A percentile compares a stretch with the other conserved stretches of the same genome.
Conservation (phyloP, 257 asterid species). For the Przewalskia tangutica region DNA sequence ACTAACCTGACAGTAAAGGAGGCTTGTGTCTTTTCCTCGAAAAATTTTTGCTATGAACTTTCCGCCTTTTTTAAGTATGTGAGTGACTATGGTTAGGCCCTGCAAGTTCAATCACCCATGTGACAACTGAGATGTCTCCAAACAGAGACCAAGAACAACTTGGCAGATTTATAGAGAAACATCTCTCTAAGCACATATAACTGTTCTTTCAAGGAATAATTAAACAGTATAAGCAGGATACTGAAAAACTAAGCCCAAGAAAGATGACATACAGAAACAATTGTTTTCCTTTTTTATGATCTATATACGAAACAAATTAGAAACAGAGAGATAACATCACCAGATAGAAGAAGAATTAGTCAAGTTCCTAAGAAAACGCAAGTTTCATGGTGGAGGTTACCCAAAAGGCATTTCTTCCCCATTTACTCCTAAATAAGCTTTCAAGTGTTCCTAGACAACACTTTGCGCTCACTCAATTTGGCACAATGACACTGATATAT, state of each 20-base stretch:
- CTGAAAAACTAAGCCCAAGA: not conserved
- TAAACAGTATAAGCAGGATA: not conserved
- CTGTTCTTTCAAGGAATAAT: not conserved
- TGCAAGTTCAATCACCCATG: conserved; percentile 30
- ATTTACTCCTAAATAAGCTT: not conserved
- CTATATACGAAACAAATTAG: not conserved
- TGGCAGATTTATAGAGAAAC: not conserved
- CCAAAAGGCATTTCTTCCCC: not conserved
- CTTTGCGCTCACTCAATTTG: not conserved
- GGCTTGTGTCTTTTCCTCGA: conserved; percentile 95
- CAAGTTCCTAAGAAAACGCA: not conserved
- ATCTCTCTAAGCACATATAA: not conserved
- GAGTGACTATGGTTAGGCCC: conserved; percentile 93
- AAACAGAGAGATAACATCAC: not conserved
- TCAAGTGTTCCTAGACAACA: not conserved
- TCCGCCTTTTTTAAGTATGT: conserved; percentile 83
- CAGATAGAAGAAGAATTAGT: not conserved
- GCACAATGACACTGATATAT: not conserved
- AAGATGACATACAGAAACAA: not conserved
- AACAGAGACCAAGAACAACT: not conserved
- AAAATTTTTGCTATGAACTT: conserved; percentile 92
- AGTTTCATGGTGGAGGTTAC: not conserved
- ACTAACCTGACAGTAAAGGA: conserved; percentile 88
- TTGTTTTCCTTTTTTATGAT: not conserved
- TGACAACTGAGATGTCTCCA: conserved; percentile 13